phyloP scores from a whole-genome alignment of 345 rosid genomes.

The Gossypium herbaceum region DNA sequence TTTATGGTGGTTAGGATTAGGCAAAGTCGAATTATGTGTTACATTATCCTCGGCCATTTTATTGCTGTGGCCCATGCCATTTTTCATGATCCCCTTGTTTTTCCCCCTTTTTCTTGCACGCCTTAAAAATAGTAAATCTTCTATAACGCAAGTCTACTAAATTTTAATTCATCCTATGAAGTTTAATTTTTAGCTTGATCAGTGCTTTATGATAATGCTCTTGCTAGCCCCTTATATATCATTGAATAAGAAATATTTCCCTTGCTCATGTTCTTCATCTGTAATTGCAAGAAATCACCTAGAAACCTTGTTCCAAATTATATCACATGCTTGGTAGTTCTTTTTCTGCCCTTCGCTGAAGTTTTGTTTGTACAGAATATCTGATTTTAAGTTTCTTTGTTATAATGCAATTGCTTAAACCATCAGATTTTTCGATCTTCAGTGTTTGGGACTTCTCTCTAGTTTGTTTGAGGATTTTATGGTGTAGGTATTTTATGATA shows the following conservation, averaged over 20 bases:
- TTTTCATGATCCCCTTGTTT: too few relatives aligned
- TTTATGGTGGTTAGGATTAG: too few relatives aligned
- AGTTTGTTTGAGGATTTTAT: background rate
- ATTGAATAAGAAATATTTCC: background rate
- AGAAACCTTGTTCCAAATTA: background rate
- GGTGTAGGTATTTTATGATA: background rate
- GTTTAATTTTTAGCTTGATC: background rate
- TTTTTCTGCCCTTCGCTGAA: background rate
- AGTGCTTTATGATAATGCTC: background rate
- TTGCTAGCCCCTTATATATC: background rate
- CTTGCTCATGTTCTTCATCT: background rate
- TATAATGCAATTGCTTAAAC: background rate
- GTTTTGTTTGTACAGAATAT: background rate
- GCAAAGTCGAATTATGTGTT: too few relatives aligned
- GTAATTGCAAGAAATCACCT: background rate
- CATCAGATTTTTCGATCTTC: background rate
- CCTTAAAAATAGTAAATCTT: background rate
- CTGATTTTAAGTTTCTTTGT: slow-evolving; percentile 3
- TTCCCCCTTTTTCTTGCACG: too few relatives aligned
- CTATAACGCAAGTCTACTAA: background rate
- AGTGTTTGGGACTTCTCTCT: background rate
- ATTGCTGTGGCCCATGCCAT: too few relatives aligned
- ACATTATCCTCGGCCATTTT: too few relatives aligned
- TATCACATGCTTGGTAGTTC: background rate
- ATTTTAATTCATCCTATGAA: background rate